phyloP scores from a whole-genome alignment of 768 basidiomycete species.

The Suillus subaureus region DNA sequence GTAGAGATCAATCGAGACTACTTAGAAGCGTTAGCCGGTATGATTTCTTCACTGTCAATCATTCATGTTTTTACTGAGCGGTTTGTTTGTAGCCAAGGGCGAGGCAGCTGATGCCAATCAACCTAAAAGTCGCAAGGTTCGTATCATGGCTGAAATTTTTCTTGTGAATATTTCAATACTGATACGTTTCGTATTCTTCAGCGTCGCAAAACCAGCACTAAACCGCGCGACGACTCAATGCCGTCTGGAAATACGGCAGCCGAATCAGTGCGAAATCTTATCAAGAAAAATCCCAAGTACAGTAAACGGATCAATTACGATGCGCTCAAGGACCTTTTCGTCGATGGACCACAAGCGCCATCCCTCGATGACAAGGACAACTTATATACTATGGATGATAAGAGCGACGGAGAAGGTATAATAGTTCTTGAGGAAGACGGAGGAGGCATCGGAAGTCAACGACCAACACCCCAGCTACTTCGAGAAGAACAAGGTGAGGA shows the following conservation, averaged over 20 bases:
- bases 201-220: conserved; percentile 67
- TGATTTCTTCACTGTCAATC: conserved; percentile 11
- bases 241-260: conserved; percentile 40
- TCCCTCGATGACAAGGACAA: conserved; percentile 46
- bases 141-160: conserved; percentile 46
- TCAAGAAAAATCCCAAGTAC: conserved; percentile 86
- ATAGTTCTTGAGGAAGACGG: conserved; percentile 43
- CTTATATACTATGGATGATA: conserved; percentile 56
- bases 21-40: conserved; percentile 80
- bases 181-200: conserved; percentile 30
- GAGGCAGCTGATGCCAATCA: conserved; percentile 50
- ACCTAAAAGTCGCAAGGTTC: conserved; percentile 78
- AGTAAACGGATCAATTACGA: conserved; percentile 95
- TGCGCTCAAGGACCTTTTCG: conserved; percentile 79
- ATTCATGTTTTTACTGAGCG: conserved; percentile 42
- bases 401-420: conserved; percentile 42
- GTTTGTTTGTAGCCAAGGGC: conserved; percentile 61
- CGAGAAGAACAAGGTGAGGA: conserved; percentile 18
- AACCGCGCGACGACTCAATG: conserved; percentile 75
- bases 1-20: conserved; percentile 93
- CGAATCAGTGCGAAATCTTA: conserved; percentile 45
- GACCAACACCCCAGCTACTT: conserved; percentile 32
- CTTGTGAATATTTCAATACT: conserved; percentile 14
- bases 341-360: conserved; percentile 35
- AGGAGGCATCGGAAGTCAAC: conserved; percentile 29